Evolutionary conservation across 2,329 filamentous ascomycete species (phyloP).

Genomic region (Geosmithia putterillii): DNA sequence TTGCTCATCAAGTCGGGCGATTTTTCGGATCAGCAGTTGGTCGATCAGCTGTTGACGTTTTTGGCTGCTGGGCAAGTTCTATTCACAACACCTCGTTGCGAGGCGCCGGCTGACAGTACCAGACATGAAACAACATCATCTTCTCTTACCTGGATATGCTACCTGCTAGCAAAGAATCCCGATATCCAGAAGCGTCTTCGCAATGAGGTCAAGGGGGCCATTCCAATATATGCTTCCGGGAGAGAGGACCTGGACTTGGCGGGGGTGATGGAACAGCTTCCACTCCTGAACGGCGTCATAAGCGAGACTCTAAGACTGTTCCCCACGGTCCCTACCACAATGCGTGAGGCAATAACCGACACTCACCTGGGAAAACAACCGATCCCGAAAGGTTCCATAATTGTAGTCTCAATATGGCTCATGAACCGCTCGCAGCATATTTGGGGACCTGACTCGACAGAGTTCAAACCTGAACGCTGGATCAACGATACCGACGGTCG

Average conservation of each 20-base stretch:
- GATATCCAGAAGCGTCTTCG: conserved; percentile 46
- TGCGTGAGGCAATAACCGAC: conserved; percentile 44
- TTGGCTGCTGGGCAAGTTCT: conserved; percentile 35
- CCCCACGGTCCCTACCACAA: conserved; percentile 52
- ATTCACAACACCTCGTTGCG: background rate
- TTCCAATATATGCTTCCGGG: conserved; percentile 19
- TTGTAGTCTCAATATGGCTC: conserved; percentile 47
- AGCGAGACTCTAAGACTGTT: conserved; percentile 57
- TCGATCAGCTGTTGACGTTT: conserved; percentile 43
- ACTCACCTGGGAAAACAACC: conserved; percentile 43
- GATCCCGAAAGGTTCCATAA: conserved; percentile 51
- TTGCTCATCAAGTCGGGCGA: conserved; percentile 37
- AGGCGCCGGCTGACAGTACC: background rate
- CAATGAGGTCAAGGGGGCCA: conserved; percentile 40
- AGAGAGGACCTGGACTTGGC: conserved; percentile 22
- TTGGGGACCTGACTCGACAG: conserved; percentile 55
- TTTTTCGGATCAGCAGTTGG: conserved; percentile 36
- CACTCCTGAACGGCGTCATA: conserved; percentile 57
- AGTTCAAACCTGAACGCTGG: conserved; percentile 62
- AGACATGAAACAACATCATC: conserved; percentile 54
- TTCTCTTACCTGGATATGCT: conserved; percentile 49
- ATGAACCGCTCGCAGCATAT: conserved; percentile 50
- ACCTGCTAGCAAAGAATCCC: conserved; percentile 46
- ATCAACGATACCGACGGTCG: conserved; percentile 29
- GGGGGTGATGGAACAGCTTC: conserved; percentile 47